phyloP scores from a whole-genome alignment of 768 basidiomycete genomes.

The Russula griseocarnosa region DNA sequence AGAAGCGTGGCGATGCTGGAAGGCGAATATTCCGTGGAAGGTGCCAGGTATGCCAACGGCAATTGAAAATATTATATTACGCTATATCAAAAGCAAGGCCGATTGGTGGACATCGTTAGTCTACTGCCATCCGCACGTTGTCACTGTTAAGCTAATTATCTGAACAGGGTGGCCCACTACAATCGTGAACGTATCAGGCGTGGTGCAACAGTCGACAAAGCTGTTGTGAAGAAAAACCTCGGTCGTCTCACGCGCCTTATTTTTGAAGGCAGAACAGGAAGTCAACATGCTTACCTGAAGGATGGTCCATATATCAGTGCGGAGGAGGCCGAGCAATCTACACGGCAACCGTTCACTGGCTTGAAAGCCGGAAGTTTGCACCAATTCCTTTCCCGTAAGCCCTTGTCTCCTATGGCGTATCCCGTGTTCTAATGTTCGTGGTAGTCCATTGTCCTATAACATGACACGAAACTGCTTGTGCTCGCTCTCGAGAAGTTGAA shows the following conservation, averaged over 20 bases:
- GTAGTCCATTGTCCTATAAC: conserved; percentile 94
- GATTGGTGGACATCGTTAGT: conserved; percentile 97
- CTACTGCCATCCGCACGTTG: not conserved
- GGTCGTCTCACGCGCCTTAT: conserved; percentile 96
- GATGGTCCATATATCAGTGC: conserved; percentile 99
- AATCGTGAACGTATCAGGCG: conserved; percentile 96
- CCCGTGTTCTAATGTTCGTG: not conserved
- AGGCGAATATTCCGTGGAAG: conserved; percentile 98
- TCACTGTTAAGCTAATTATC: conserved; percentile 11
- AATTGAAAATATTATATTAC: conserved; percentile 97
- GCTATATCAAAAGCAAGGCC: conserved; percentile 98
- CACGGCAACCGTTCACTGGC: conserved; percentile 97
- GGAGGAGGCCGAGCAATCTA: conserved; percentile 98
- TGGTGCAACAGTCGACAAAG: conserved; percentile 96
- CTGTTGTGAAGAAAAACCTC: conserved; percentile 98
- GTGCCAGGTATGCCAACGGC: conserved; percentile 99
- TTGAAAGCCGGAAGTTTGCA: conserved; percentile 95
- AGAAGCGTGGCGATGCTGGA: conserved; percentile 98
- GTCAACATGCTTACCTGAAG: conserved; percentile 97
- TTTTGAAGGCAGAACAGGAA: conserved; percentile 98
- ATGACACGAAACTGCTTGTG: conserved; percentile 96
- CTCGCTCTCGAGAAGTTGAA: conserved; percentile 97
- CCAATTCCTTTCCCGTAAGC: conserved; percentile 96
- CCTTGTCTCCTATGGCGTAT: not conserved
- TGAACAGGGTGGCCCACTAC: conserved; percentile 82